Evolutionary conservation across 129 eudicot species (phyloP), one percentile per base, ranked within the genome.

Genomic region (Artemisia argyi): DNA sequence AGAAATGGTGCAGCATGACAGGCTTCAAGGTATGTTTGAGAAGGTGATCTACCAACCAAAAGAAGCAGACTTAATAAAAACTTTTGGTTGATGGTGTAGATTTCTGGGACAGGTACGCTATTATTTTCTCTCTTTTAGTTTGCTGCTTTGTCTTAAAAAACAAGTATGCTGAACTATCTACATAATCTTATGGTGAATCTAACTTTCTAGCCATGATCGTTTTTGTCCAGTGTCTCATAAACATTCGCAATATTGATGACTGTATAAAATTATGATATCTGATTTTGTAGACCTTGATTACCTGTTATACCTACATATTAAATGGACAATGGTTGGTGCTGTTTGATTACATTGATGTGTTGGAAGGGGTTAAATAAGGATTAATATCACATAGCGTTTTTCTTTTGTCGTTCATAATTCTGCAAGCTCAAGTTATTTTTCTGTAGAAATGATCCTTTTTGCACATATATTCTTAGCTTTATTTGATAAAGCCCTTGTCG

Each of bases 21-120:
- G 56, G 58, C 68, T 80, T 12, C 77, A 66, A 15, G 32, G 64
- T 42, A 80, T 88, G 72, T 85, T 91, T 61, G 86, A 87, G 65
- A 81, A 85, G 72, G 77, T 87, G 46, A 79, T 85, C 52, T 70
- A 83, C 72, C 95, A 83, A 70, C 95, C 91, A 19, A 91, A 85
- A 76, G 83, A 80, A 39, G 66, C 75, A 6, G 74, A 79, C 66
- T 35, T 91, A 19, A 50, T 87, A 4, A 72, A 77, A 24, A 80
- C 77, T 10, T 80, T 69, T 9, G 68, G 69, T 44, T 64, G 61
- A 71, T 64, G 3, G 3, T 7, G 13, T 66, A 10, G 46, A 35
- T n/a, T 44, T 42, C 35, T 50, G 62, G 72, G 51, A 57, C 67
- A 53, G 76, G 76, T 70, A 66, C 19, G 22, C 7, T 51, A 0